Percentiles rank a stretch among this genome's conserved stretches.
Conservation (phyloP, 352 stramenopile genomes). For the Phytophthora idaei region DNA sequence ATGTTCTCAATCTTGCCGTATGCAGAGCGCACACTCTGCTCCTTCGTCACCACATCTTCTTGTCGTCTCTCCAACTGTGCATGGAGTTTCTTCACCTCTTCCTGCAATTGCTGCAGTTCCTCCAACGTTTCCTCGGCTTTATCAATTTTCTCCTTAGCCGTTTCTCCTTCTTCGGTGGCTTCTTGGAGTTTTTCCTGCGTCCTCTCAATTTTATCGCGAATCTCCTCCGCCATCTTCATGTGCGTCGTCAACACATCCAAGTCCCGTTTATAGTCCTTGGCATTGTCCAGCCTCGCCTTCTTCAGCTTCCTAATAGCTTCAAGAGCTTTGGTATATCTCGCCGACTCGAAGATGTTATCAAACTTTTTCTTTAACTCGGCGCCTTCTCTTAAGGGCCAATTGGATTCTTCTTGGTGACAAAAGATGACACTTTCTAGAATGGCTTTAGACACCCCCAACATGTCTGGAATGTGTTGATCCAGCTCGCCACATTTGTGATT, state of each 20-base stretch:
- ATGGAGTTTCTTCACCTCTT: constrained; percentile 46
- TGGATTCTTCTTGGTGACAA: constrained; percentile 98
- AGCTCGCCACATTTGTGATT: constrained; percentile 96
- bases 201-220: constrained; percentile 59
- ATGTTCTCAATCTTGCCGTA: constrained; percentile 64
- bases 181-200: constrained; percentile 51
- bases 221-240: constrained; percentile 60
- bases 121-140: constrained; percentile 56
- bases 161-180: constrained; percentile 40
- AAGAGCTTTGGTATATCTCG: constrained; percentile 97
- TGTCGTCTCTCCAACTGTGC: constrained; percentile 40
- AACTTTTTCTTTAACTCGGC: constrained; percentile 99
- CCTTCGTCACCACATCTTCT: constrained; percentile 43
- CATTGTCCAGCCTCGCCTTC: constrained; percentile 75
- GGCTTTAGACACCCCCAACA: constrained; percentile 96
- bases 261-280: constrained; percentile 95
- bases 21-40: constrained; percentile 42
- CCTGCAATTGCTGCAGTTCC: constrained; percentile 58
- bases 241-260: constrained; percentile 92
- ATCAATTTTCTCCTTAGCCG: constrained; percentile 44
- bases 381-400: constrained; percentile 97
- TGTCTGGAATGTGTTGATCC: constrained; percentile 93
- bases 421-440: constrained; percentile 99
- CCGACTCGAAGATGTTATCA: constrained; percentile 99
- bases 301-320: constrained; percentile 96